Base-by-base conservation (phyloP, 768 basidiomycete genomes). In the Auricularia auricula-judae region DNA sequence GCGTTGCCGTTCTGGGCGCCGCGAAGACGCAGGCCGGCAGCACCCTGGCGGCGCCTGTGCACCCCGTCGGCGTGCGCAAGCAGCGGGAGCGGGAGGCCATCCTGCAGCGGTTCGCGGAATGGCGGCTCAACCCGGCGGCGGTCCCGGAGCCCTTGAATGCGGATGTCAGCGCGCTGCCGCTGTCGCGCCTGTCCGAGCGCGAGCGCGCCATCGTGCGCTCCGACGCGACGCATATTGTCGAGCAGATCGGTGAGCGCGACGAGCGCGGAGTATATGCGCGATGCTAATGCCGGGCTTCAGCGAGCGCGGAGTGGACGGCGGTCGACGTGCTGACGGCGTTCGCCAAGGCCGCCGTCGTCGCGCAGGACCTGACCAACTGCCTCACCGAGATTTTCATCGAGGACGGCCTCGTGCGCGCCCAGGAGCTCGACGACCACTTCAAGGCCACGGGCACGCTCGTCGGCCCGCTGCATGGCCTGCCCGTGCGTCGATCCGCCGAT, bases 381-480 rank as follows among this genome's bases (percentile, higher is more conserved):
- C 56, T 59, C 7, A 59, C 56, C 5, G 84, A 86, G 65, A 80
- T 86, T 61, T 84, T 84, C 66, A 75, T 84, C 66, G 79, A 82
- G 23, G 76, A 80, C n/a, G 82, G 78, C 3, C 71, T 83, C 53
- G 66, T 71, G 62, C 74, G 78, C 51, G 85, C 86, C 3, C 72
- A 68, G 61, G 74, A 83, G 66, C 74, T 86, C 23, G 85, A 86
- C 68, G 76, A 73, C 29, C 70, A 82, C 69, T 70, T 82, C 36
- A 63, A 69, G 16, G 66, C 73, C 63, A 85, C 81, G 0, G 83
- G 84, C 18, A 73, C 77, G 51, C 74, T 79, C 34, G 72, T 83
- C 8, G 83, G 83, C 1, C 78, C 81, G 36, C 71, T 84, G 4
- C 82, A 84, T 64, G 81, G 80, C 4, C 71, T 84, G 14, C 83